Percentiles rank a stretch among this genome's conserved stretches.
Evolutionary conservation across 2,329 filamentous ascomycete genomes (phyloP).

Genomic region (Penicillium sp.): DNA sequence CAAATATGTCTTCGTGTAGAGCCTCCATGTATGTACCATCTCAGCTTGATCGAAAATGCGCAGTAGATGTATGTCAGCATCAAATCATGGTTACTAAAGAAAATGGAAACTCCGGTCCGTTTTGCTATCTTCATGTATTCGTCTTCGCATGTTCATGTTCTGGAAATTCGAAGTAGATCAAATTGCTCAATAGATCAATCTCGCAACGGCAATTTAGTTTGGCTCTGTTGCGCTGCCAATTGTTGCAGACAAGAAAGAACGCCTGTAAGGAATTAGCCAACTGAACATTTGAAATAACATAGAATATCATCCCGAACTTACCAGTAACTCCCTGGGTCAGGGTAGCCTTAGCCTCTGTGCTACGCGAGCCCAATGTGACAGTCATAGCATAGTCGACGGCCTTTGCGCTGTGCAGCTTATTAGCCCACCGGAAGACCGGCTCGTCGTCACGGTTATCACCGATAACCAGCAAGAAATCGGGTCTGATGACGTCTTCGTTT

Average conservation of each 20-base stretch:
- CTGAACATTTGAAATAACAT: background rate
- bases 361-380: slow-evolving; percentile 75
- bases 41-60: background rate
- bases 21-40: background rate
- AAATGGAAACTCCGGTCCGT: slow-evolving; percentile 7
- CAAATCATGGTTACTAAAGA: slow-evolving; percentile 1
- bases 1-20: background rate
- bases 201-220: slow-evolving; percentile 18
- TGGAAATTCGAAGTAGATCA: background rate
- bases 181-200: background rate
- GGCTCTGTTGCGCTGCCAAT: slow-evolving; percentile 29
- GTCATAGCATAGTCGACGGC: slow-evolving; percentile 64
- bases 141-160: slow-evolving; percentile 5
- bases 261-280: slow-evolving; percentile 29
- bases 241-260: slow-evolving; percentile 48
- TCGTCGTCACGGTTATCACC: slow-evolving; percentile 91
- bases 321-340: slow-evolving; percentile 86
- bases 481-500: slow-evolving; percentile 31
- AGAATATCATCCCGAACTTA: slow-evolving; percentile 38
- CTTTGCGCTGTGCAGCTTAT: slow-evolving; percentile 55
- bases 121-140: slow-evolving; percentile 10
- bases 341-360: slow-evolving; percentile 77
- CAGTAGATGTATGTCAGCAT: slow-evolving; percentile 1
- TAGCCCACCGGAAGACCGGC: slow-evolving; percentile 89
- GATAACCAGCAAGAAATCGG: slow-evolving; percentile 81